These are phyloP conservation scores for Chionographis japonica DNA, from an alignment of 106 monocot species.

Conservation along the genomic window DNA sequence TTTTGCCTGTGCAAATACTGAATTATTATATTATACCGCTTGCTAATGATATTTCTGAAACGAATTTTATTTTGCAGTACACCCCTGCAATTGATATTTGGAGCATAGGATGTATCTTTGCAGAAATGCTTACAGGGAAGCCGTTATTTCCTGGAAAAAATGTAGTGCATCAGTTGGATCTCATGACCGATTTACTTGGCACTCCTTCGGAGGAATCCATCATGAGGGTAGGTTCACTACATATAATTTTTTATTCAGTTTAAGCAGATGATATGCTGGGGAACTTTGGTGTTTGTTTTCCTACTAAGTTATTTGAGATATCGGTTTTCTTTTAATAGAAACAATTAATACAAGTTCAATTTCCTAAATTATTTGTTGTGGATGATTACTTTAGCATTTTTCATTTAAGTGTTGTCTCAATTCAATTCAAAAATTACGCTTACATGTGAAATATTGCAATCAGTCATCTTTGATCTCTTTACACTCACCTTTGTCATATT, in stretches of 20 bases:
- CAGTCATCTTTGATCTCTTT: too few species aligned
- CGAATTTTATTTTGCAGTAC: conserved; percentile 36
- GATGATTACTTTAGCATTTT: too few species aligned
- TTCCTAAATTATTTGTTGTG: too few species aligned
- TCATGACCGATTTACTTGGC: conserved; percentile 66
- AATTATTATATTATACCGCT: too few species aligned
- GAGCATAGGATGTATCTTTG: conserved; percentile 80
- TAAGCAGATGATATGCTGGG: background rate
- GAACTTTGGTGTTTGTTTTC: background rate
- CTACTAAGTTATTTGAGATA: background rate
- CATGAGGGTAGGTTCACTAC: conserved; percentile 30
- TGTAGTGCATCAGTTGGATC: conserved; percentile 70
- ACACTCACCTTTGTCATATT: too few species aligned
- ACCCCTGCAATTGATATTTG: conserved; percentile 70
- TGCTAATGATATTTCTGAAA: background rate
- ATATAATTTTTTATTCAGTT: background rate
- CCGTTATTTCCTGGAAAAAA: conserved; percentile 74
- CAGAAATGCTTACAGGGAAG: conserved; percentile 48
- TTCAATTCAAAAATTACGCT: too few species aligned
- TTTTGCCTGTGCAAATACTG: too few species aligned
- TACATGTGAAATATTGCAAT: too few species aligned
- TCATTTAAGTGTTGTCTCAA: too few species aligned
- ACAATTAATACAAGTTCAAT: too few species aligned
- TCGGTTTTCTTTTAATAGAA: too few species aligned
- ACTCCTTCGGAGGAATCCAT: conserved; percentile 48